Evolutionary conservation across 2,329 filamentous ascomycete genomes (phyloP).

Genomic region (Teratosphaeria nubilosa): DNA sequence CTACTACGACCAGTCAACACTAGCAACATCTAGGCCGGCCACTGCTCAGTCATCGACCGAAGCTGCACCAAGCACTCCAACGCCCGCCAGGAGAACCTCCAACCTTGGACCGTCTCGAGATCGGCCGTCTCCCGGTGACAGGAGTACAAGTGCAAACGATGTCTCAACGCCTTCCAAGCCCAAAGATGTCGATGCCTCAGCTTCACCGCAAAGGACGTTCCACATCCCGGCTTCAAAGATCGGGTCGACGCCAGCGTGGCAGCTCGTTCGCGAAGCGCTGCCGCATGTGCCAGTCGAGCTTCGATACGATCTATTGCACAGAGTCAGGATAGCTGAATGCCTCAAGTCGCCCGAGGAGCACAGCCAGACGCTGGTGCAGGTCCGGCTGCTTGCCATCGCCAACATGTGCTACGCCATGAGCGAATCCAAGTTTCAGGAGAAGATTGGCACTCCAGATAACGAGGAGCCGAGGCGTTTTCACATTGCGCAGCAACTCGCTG

Average conservation of each 20-base stretch:
- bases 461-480: slow-evolving; percentile 86
- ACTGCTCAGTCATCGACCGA: slow-evolving; percentile 28
- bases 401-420: slow-evolving; percentile 84
- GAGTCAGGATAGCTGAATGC: slow-evolving; percentile 73
- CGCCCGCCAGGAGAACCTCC: slow-evolving; percentile 60
- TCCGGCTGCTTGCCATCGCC: slow-evolving; percentile 75
- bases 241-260: slow-evolving; percentile 30
- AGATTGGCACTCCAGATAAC: slow-evolving; percentile 74
- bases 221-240: slow-evolving; percentile 51
- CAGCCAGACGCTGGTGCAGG: slow-evolving; percentile 61
- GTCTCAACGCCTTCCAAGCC: slow-evolving; percentile 15
- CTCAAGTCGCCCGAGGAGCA: slow-evolving; percentile 55
- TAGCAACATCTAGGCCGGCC: slow-evolving; percentile 17
- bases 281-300: slow-evolving; percentile 59
- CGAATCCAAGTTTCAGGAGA: slow-evolving; percentile 74
- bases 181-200: slow-evolving; percentile 26
- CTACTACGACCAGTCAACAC: slow-evolving; percentile 53
- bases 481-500: slow-evolving; percentile 81
- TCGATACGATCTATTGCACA: slow-evolving; percentile 77
- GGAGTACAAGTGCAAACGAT: slow-evolving; percentile 15
- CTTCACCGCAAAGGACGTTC: slow-evolving; percentile 42
- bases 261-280: slow-evolving; percentile 32
- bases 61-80: slow-evolving; percentile 54
- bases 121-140: slow-evolving; percentile 18
- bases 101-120: slow-evolving; percentile 33